These are phyloP conservation scores for Dillenia turbinata DNA, from an alignment of 164 flowering plant species.

Conservation along the genomic window DNA sequence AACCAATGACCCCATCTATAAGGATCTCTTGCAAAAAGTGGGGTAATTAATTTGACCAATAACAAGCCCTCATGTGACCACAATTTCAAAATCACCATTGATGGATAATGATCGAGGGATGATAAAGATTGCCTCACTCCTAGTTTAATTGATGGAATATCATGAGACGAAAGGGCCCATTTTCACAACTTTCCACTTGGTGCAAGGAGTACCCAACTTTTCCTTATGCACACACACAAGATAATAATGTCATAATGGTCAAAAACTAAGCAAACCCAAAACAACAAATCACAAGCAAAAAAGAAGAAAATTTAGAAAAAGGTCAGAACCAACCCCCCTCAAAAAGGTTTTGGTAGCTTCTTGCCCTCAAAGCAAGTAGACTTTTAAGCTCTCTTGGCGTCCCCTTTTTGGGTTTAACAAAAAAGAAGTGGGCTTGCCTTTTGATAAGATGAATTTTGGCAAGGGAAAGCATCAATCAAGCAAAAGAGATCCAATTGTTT, in stretches of 20 bases:
- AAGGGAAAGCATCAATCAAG: constrained; percentile 15
- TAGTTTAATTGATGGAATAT: constrained; percentile 46
- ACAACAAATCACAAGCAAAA: constrained; percentile 1
- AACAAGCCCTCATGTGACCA: no score
- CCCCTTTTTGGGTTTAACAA: constrained; percentile 19
- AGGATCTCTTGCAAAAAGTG: neutral
- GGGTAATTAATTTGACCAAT: no score
- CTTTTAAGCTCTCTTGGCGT: constrained; percentile 24
- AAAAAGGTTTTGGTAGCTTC: constrained; percentile 51
- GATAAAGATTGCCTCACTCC: constrained; percentile 13
- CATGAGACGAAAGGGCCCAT: constrained; percentile 51
- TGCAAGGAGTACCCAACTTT: constrained; percentile 45
- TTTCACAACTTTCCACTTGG: constrained; percentile 35
- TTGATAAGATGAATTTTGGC: constrained; percentile 24
- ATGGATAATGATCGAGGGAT: constrained; percentile 4
- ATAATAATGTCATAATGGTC: constrained; percentile 39
- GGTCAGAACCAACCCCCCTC: constrained; percentile 5
- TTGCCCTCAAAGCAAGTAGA: constrained; percentile 65
- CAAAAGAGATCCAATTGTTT: no score
- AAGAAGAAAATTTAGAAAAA: neutral
- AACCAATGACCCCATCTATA: constrained; percentile 17
- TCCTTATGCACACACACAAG: constrained; percentile 4
- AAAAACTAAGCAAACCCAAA: constrained; percentile 52
- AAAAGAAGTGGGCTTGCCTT: constrained; percentile 37
- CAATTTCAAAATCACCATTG: constrained; percentile 8